Base-by-base conservation (phyloP, 2,329 filamentous ascomycete genomes). In the Talaromyces albobiverticillius region DNA sequence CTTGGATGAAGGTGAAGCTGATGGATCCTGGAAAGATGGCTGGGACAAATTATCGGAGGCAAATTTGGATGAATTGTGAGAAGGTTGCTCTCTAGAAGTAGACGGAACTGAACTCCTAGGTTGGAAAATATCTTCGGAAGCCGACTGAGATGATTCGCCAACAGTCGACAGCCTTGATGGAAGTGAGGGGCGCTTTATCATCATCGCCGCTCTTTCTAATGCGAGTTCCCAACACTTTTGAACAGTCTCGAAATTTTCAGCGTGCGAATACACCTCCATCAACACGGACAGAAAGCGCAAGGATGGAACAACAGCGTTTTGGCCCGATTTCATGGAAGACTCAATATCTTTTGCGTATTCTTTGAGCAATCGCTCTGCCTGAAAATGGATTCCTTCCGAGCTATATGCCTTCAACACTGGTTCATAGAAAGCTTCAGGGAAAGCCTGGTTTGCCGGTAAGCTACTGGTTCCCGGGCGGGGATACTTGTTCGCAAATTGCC, bases 141-240 rank as follows among this genome's bases (percentile, higher is more conserved):
- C 25, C 4, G 16, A n/a, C 3, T 31, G 36, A n/a, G 16, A 50
- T 13, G 16, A n/a, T n/a, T n/a, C n/a, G n/a, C n/a, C n/a, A 7
- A 41, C 4, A 36, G 9, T 3, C 32, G 49, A 14, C 20, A 23
- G 41, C 22, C 14, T 16, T 22, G 26, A 22, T 13, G 11, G 4
- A 32, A 46, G 10, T 38, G 22, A n/a, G 10, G 23, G 2, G 14
- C 50, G 34, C 36, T n/a, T 52, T 32, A 52, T 20, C 16, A 40
- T 52, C 36, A 20, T 46, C 14, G 40, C 31, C 18, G 54, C 54
- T 53, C 16, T 47, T 36, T 46, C 8, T 53, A 87, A 78, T 2
- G 84, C 79, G 23, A 85, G 68, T 1, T 80, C 61, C 90, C 90
- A 96, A 48, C 82, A 84, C 43, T 79, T 70, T 58, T 83, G 79